Conservation (phyloP, 768 basidiomycete species). For the Xerocomus spinulosus region DNA sequence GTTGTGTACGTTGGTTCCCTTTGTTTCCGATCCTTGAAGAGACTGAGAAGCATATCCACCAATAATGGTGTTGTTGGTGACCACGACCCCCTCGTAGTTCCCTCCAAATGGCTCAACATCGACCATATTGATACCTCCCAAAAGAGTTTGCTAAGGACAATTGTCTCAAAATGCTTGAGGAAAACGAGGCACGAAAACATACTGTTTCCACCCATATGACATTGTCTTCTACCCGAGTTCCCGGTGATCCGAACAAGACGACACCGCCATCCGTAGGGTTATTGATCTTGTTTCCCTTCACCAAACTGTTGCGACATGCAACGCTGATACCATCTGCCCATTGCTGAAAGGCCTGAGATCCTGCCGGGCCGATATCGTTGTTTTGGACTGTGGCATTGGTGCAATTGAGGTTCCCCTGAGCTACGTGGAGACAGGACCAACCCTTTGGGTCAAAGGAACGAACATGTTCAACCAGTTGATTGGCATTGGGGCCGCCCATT, state of each 20-base stretch:
- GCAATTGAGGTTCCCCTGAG: slow-evolving; percentile 65
- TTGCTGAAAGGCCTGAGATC: slow-evolving; percentile 55
- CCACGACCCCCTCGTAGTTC: slow-evolving; percentile 58
- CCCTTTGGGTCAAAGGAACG: slow-evolving; percentile 70
- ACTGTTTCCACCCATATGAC: slow-evolving; percentile 70
- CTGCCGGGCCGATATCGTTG: slow-evolving; percentile 82
- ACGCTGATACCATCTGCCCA: slow-evolving; percentile 85
- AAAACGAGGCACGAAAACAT: slow-evolving; percentile 23
- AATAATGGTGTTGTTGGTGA: slow-evolving; percentile 59
- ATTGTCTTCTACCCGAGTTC: slow-evolving; percentile 68
- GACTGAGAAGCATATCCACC: slow-evolving; percentile 63
- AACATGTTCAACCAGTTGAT: slow-evolving; percentile 75
- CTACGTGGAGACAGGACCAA: slow-evolving; percentile 80
- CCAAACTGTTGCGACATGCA: slow-evolving; percentile 55
- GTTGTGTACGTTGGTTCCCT: slow-evolving; percentile 52
- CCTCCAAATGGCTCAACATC: slow-evolving; percentile 65
- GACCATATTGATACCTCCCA: slow-evolving; percentile 78
- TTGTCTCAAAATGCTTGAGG: not conserved
- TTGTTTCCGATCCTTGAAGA: slow-evolving; percentile 35
- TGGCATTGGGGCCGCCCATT: slow-evolving; percentile 70
- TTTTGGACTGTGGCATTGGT: slow-evolving; percentile 63
- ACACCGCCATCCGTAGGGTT: slow-evolving; percentile 78
- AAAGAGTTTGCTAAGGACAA: slow-evolving; percentile 56
- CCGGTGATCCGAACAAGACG: slow-evolving; percentile 73
- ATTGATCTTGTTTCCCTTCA: slow-evolving; percentile 65